phyloP scores from a whole-genome alignment of 73 alveolate genomes.

The Stentor coeruleus region DNA sequence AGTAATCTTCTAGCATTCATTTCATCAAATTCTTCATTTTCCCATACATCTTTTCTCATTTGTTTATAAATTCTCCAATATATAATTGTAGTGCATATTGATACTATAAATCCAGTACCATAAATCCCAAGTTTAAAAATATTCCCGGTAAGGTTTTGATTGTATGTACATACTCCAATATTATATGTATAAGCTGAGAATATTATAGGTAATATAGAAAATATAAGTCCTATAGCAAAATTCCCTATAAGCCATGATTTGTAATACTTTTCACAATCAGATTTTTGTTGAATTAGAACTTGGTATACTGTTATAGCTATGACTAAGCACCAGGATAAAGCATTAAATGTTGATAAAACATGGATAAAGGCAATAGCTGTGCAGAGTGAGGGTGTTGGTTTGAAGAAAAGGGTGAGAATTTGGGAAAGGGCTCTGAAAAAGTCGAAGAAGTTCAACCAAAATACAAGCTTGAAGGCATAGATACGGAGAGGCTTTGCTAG shows the following conservation, averaged over 20 bases:
- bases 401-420: neutral
- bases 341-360: neutral
- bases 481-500: neutral
- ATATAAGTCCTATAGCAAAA: too few species aligned
- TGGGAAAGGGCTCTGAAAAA: neutral
- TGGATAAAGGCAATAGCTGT: neutral
- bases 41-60: neutral
- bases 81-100: neutral
- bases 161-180: neutral
- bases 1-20: neutral
- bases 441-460: neutral
- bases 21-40: neutral
- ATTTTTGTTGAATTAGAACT: neutral
- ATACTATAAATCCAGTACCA: neutral
- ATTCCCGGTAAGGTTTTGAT: too few species aligned
- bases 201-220: neutral
- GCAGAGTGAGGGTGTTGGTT: neutral
- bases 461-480: neutral
- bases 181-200: neutral
- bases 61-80: too few species aligned
- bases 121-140: too few species aligned
- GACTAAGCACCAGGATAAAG: neutral
- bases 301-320: neutral
- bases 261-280: neutral
- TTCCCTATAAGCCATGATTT: neutral